phyloP scores from a whole-genome alignment of 805 yeast species.

The Zygoascus biomembranicola region DNA sequence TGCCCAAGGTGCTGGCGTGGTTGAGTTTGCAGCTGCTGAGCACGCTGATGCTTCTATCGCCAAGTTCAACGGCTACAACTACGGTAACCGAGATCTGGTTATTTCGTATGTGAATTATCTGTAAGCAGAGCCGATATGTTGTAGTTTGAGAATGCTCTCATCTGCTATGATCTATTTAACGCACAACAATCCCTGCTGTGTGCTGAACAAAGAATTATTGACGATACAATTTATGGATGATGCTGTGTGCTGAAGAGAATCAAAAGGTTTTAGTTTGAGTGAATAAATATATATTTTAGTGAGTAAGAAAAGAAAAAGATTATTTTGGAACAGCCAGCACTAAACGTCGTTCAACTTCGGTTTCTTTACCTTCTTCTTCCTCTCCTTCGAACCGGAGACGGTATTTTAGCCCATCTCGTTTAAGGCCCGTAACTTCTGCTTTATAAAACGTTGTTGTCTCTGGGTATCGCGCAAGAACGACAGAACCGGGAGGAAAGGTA shows the following conservation, averaged over 20 bases:
- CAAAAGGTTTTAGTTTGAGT: not conserved
- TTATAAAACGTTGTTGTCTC: constrained; percentile 96
- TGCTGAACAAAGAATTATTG: not conserved
- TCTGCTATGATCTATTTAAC: not conserved
- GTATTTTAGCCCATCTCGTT: constrained; percentile 63
- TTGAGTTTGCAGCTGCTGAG: constrained; percentile 57
- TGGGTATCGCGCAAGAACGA: constrained; percentile 89
- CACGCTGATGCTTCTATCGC: constrained; percentile 68
- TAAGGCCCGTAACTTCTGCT: constrained; percentile 78
- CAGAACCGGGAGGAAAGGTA: constrained; percentile 64
- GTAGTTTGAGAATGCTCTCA: not conserved
- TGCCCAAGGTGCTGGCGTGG: constrained; percentile 80
- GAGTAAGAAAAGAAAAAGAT: not conserved
- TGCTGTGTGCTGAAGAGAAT: not conserved
- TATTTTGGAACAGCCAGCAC: constrained; percentile 41
- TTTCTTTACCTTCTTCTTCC: constrained; percentile 92
- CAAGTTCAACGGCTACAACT: constrained; percentile 69
- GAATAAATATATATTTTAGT: not conserved
- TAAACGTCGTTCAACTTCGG: constrained; percentile 77
- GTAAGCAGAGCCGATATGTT: not conserved
- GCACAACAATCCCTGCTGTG: not conserved
- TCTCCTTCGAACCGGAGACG: constrained; percentile 88
- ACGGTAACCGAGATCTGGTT: constrained; percentile 69
- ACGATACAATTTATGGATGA: not conserved
- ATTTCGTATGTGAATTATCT: constrained; percentile 55